phyloP scores from a whole-genome alignment of 2,329 filamentous ascomycete genomes.

The Fusarium siculi region DNA sequence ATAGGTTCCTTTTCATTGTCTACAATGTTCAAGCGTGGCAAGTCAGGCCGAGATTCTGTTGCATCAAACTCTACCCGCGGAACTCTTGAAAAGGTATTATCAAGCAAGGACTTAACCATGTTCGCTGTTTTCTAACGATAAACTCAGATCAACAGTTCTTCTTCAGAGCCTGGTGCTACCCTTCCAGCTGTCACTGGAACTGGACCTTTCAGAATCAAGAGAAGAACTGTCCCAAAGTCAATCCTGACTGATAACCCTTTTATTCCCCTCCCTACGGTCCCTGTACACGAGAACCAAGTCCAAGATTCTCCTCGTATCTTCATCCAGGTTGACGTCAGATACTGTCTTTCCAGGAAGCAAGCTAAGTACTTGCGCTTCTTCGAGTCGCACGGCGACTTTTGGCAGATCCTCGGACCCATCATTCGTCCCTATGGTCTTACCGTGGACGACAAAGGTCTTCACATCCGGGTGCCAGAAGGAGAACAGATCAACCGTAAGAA shows the following conservation, averaged over 20 bases:
- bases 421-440: constrained; percentile 75
- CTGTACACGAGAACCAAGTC: constrained; percentile 44
- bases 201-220: neutral
- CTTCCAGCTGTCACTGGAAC: neutral
- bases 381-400: constrained; percentile 76
- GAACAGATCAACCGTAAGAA: constrained; percentile 67
- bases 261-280: neutral
- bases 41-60: neutral
- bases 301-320: constrained; percentile 43
- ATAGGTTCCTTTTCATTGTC: constrained; percentile 14
- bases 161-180: neutral
- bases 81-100: neutral
- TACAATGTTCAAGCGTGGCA: neutral
- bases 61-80: neutral
- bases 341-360: constrained; percentile 57
- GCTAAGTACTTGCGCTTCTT: constrained; percentile 74
- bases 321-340: constrained; percentile 76
- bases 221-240: neutral
- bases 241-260: neutral
- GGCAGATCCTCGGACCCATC: constrained; percentile 71
- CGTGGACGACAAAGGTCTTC: constrained; percentile 70
- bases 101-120: too few relatives aligned
- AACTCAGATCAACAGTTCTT: neutral
- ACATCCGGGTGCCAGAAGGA: constrained; percentile 74
- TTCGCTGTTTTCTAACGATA: neutral